Conservation (phyloP, 306 rosid species). For the Sechiopsis laciniata region DNA sequence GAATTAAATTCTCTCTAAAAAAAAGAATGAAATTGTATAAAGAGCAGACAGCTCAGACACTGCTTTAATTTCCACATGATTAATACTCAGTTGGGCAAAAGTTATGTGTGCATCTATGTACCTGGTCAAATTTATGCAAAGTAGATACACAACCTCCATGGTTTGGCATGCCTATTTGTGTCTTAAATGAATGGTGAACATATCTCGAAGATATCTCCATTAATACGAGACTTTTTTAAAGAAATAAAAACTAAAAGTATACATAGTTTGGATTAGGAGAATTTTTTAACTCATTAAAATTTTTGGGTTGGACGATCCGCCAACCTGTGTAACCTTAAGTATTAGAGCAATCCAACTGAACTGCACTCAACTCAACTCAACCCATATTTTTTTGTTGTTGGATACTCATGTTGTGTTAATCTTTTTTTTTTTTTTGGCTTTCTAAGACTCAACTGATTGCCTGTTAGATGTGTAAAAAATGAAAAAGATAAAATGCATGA, state of each 20-base stretch:
- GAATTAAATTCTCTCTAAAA: not conserved
- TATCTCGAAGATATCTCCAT: not conserved
- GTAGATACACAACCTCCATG: not conserved
- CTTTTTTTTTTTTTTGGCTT: no score
- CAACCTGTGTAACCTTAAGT: no score
- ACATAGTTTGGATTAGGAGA: no score
- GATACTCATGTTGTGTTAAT: no score
- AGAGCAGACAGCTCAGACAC: not conserved
- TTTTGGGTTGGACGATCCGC: no score
- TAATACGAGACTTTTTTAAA: not conserved
- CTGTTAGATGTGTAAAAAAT: not conserved
- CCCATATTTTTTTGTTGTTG: no score
- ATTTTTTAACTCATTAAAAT: no score
- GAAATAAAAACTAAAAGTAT: not conserved
- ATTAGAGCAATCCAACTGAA: no score
- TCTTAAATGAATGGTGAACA: not conserved
- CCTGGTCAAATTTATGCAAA: not conserved
- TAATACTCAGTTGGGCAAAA: not conserved
- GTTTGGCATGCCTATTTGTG: not conserved
- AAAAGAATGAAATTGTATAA: not conserved
- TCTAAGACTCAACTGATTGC: no score
- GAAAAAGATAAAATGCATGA: no score
- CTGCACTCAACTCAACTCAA: no score
- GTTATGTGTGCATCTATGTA: not conserved
- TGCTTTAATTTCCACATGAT: not conserved